phyloP scores from a whole-genome alignment of 2,329 filamentous ascomycete species.

The Cytospora mali region DNA sequence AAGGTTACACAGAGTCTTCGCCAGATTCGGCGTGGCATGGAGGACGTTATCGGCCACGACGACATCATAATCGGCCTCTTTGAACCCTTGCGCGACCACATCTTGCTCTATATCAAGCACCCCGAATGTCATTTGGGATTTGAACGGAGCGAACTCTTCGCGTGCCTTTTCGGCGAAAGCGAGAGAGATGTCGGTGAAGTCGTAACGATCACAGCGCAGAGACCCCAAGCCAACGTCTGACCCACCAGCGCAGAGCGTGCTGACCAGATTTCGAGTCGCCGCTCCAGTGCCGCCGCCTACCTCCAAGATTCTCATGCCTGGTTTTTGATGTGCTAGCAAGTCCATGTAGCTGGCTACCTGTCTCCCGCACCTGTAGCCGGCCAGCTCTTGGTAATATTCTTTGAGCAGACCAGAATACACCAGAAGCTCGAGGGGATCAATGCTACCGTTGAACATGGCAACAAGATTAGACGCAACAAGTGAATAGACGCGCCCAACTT shows the following conservation, averaged over 20 bases:
- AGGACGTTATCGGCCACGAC: conserved; percentile 2
- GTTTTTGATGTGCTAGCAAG: conserved; percentile 9
- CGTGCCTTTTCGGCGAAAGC: conserved; percentile 36
- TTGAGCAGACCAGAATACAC: conserved; percentile 9
- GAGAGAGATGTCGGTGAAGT: conserved; percentile 33
- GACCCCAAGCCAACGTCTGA: background rate
- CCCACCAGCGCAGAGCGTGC: background rate
- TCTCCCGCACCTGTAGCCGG: conserved; percentile 1
- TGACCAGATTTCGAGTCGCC: background rate
- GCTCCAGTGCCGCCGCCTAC: conserved; percentile 5
- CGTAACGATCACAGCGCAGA: conserved; percentile 36
- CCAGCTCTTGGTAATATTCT: conserved; percentile 18
- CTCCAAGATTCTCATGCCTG: conserved; percentile 15
- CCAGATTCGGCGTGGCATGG: background rate
- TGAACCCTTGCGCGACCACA: background rate
- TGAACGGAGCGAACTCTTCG: background rate
- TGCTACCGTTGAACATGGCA: conserved; percentile 11
- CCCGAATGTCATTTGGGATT: background rate
- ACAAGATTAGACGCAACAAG: background rate
- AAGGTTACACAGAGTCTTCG: background rate
- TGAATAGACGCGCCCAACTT: background rate
- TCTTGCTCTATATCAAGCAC: background rate
- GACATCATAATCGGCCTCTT: background rate
- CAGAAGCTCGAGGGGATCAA: conserved; percentile 24
- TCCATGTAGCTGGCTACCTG: conserved; percentile 14